Percentiles rank a stretch among this genome's conserved stretches.
Conservation (phyloP, 2,329 filamentous ascomycete genomes). For the Lachnellula subtilissima region DNA sequence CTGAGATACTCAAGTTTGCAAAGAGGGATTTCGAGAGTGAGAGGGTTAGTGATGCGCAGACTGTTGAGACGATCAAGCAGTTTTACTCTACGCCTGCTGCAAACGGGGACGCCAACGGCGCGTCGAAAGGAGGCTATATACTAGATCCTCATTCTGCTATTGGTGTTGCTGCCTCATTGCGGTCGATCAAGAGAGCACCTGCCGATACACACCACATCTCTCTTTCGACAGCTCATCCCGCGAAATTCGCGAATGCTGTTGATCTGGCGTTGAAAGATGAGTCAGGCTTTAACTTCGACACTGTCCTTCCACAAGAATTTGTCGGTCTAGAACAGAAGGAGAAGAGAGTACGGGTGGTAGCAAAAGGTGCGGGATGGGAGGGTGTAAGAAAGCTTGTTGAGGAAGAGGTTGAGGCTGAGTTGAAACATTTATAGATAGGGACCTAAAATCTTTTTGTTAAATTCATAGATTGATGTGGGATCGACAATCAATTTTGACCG, state of each 20-base stretch:
- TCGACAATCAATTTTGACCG: no score
- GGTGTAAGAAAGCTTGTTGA: constrained; percentile 71
- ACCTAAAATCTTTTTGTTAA: background rate
- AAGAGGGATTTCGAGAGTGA: constrained; percentile 77
- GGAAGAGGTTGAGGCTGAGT: constrained; percentile 64
- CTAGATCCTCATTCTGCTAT: constrained; percentile 92
- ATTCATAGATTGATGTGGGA: background rate
- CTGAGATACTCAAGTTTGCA: constrained; percentile 66
- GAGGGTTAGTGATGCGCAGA: constrained; percentile 61
- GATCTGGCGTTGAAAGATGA: constrained; percentile 69
- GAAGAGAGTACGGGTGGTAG: constrained; percentile 65
- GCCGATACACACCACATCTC: constrained; percentile 62
- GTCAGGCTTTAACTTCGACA: constrained; percentile 69
- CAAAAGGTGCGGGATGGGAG: constrained; percentile 62
- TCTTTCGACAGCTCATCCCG: constrained; percentile 89
- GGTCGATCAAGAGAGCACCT: constrained; percentile 56
- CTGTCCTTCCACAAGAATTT: constrained; percentile 78
- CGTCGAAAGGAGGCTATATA: constrained; percentile 60
- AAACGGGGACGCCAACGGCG: constrained; percentile 25
- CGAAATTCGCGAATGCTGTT: constrained; percentile 87
- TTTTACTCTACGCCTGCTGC: constrained; percentile 43
- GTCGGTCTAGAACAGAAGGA: constrained; percentile 72
- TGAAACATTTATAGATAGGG: constrained; percentile 30
- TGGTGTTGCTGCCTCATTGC: constrained; percentile 69
- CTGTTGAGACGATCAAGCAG: constrained; percentile 58